Evolutionary conservation across 495 filamentous ascomycete species (phyloP).

Genomic region (Astrothelium subdiscretum): DNA sequence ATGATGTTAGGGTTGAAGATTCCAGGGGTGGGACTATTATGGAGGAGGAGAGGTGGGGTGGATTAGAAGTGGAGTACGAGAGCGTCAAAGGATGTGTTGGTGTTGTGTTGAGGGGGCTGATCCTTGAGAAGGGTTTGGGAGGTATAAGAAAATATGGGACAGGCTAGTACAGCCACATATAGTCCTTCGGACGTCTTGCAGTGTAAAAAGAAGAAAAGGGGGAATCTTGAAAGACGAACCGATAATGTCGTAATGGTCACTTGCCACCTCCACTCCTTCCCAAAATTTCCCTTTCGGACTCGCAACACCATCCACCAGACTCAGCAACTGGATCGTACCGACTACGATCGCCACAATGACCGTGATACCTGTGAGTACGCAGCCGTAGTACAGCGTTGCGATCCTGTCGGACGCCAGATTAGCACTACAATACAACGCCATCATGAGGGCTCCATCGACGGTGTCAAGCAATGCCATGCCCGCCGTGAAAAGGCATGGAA

Average conservation of each 20-base stretch:
- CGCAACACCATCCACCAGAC: slow-evolving; percentile 60
- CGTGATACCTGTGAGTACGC: slow-evolving; percentile 75
- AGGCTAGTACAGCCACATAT: no score
- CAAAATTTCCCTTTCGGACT: slow-evolving; percentile 67
- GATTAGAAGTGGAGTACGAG: neutral
- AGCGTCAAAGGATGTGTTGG: neutral
- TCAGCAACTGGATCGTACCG: slow-evolving; percentile 73
- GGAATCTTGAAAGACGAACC: slow-evolving; percentile 31
- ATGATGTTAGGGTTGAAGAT: neutral
- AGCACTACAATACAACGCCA: slow-evolving; percentile 77
- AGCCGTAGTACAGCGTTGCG: slow-evolving; percentile 88
- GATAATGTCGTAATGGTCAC: slow-evolving; percentile 78
- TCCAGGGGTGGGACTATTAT: neutral
- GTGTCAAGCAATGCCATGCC: slow-evolving; percentile 91
- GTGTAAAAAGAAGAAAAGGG: no score
- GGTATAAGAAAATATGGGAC: neutral
- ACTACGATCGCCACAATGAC: slow-evolving; percentile 81
- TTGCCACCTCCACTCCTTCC: slow-evolving; percentile 65
- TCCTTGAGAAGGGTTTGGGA: no score
- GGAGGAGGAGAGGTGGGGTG: neutral
- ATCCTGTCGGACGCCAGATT: slow-evolving; percentile 62
- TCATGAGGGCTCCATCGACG: slow-evolving; percentile 87
- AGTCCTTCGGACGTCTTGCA: no score
- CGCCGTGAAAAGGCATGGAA: slow-evolving; percentile 84
- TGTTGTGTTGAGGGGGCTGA: no score